Percentiles rank a stretch among this genome's conserved stretches.
Evolutionary conservation across 371 early-diverging fungal genomes (phyloP).

Genomic region (Actinomortierella ambigua): DNA sequence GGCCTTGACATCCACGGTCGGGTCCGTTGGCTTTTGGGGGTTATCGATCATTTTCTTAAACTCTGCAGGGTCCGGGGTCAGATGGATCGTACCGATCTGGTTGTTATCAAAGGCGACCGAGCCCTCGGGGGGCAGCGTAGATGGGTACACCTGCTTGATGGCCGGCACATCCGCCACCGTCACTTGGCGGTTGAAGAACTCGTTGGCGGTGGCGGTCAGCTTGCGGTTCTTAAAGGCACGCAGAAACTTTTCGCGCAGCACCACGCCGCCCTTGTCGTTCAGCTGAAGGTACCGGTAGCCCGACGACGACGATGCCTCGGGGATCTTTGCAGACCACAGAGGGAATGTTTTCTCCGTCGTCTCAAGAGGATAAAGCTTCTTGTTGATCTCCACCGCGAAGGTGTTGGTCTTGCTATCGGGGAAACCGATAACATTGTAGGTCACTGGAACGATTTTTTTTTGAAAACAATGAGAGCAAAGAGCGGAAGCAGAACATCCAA

Average conservation of each 20-base stretch:
- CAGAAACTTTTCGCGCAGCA: conserved; percentile 15
- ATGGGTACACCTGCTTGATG: conserved; percentile 14
- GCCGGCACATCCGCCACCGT: conserved; percentile 14
- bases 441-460: conserved; percentile 13
- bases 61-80: conserved; percentile 12
- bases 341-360: conserved; percentile 20
- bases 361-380: conserved; percentile 10
- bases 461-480: no score
- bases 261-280: not conserved
- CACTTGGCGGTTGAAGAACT: conserved; percentile 16
- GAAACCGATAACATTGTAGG: conserved; percentile 30
- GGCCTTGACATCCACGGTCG: conserved; percentile 11
- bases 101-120: conserved; percentile 28
- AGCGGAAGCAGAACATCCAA: no score
- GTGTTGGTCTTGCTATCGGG: conserved; percentile 13
- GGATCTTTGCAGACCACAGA: conserved; percentile 22
- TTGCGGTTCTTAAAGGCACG: conserved; percentile 12
- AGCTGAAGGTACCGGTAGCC: conserved; percentile 23
- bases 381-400: conserved; percentile 29
- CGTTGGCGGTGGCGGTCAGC: conserved; percentile 15
- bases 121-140: conserved; percentile 10
- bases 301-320: conserved; percentile 8
- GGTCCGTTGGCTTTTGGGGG: conserved; percentile 10
- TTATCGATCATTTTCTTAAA: conserved; percentile 18
- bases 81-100: conserved; percentile 30